Conservation (phyloP, 176 grass and related monocot genomes). For the Rhynchospora tenuis region DNA sequence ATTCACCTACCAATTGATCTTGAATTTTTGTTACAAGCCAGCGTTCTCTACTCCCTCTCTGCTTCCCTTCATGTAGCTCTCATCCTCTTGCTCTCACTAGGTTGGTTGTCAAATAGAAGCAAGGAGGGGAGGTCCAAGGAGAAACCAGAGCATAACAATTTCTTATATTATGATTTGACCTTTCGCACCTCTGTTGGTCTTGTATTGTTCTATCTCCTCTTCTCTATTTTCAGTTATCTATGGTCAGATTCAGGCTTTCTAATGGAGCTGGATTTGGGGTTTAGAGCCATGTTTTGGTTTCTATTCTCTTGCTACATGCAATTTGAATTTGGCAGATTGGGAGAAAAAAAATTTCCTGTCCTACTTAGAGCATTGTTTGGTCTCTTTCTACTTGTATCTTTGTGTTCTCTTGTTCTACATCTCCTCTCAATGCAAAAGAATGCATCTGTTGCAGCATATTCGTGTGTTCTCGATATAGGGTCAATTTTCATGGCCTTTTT, state of each 20-base stretch:
- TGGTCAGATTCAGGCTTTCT: conserved; percentile 14
- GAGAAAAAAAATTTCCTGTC: conserved; percentile 39
- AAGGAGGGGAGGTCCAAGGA: conserved; percentile 12
- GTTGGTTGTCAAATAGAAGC: conserved; percentile 17
- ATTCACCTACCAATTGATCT: neutral
- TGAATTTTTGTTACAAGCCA: neutral
- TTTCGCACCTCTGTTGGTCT: conserved; percentile 27
- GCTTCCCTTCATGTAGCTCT: conserved; percentile 23
- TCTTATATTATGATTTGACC: conserved; percentile 25
- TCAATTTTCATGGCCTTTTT: conserved; percentile 20
- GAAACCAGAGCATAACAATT: neutral
- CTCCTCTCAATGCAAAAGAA: neutral
- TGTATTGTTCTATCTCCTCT: conserved; percentile 13
- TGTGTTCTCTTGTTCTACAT: conserved; percentile 21
- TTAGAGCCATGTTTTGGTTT: conserved; percentile 48
- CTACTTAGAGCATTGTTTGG: conserved; percentile 58
- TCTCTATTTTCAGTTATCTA: conserved; percentile 22
- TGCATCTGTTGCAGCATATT: neutral
- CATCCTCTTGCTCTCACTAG: conserved; percentile 17
- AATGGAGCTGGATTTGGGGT: conserved; percentile 28
- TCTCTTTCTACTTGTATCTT: conserved; percentile 50
- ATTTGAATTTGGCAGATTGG: conserved; percentile 25
- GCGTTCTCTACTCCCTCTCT: conserved; percentile 24
- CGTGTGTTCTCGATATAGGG: conserved; percentile 52
- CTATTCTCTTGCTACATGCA: conserved; percentile 50